A percentile compares a stretch with the other conserved stretches of the same genome.
Evolutionary conservation across 2,329 filamentous ascomycete genomes (phyloP).

Genomic region (Sarocladium strictum): DNA sequence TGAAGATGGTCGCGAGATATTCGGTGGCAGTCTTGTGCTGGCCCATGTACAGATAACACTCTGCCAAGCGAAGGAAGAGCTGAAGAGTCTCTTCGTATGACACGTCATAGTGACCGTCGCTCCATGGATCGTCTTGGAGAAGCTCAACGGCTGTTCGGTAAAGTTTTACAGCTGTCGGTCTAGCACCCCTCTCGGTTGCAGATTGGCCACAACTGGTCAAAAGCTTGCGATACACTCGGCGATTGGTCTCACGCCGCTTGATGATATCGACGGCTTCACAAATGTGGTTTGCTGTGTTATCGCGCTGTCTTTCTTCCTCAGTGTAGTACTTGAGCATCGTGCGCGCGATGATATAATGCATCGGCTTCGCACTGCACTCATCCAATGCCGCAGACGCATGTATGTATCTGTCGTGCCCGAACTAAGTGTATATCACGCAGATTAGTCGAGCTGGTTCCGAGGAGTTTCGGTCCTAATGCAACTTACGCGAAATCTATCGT

Average conservation of each 20-base stretch:
- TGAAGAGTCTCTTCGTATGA: constrained; percentile 82
- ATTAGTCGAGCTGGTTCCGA: too few relatives aligned
- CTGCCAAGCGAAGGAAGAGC: constrained; percentile 71
- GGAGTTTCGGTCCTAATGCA: too few relatives aligned
- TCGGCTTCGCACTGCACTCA: constrained; percentile 65
- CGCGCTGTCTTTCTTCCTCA: constrained; percentile 56
- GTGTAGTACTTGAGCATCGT: constrained; percentile 68
- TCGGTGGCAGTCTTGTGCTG: constrained; percentile 61
- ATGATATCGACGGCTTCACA: constrained; percentile 73
- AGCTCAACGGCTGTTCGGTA: constrained; percentile 71
- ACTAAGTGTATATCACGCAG: too few relatives aligned
- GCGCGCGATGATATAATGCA: constrained; percentile 87
- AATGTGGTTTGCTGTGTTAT: constrained; percentile 75
- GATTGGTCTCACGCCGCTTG: constrained; percentile 53
- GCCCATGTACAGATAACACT: constrained; percentile 76
- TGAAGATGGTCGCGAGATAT: constrained; percentile 65
- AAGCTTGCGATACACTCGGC: constrained; percentile 65
- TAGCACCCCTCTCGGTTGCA: constrained; percentile 75
- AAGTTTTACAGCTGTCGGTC: constrained; percentile 76
- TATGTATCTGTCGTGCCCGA: constrained; percentile 82
- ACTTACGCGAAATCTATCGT: constrained; percentile 84
- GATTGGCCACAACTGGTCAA: constrained; percentile 73
- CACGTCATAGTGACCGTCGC: constrained; percentile 61
- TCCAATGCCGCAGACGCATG: constrained; percentile 66
- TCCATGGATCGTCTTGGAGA: constrained; percentile 77